Evolutionary conservation across 345 rosid species (phyloP), one percentile per base, ranked within the genome.

Genomic region (Syzygium aromaticum): DNA sequence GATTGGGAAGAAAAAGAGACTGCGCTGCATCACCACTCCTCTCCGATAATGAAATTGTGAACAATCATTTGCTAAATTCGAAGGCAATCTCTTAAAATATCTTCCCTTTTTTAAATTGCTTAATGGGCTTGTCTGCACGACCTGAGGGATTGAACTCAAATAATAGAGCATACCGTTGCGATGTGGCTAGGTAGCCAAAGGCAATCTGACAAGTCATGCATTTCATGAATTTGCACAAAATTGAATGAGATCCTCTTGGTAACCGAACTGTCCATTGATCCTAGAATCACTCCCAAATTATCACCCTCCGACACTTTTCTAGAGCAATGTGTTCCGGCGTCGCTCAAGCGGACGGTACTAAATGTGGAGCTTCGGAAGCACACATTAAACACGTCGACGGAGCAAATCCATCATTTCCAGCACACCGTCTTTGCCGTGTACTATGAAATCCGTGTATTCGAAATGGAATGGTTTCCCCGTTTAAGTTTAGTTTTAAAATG

Each of bases 391-490:
- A 73, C 49, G 1, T 19, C 7, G 0, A 4, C 33, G 9, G 78
- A 33, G 49, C 25, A 73, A 10, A 33, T 17, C 19, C 22, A 9
- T 38, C 25, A 21, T 2, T 73, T 38, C 10, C 11, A 33, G 19
- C 5, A 5, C 80, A 19, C 5, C 2, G 1, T 10, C 25, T 33
- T 2, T 38, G 2, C 2, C 14, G 0, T 5, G 25, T 33, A 9
- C 10, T 8, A 2, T 0, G 0, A 19, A 73, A 33, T 73, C 5
- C 0, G 2, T 38, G 23, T 8, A 21, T 40, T 38, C 7, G 19
- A 73, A 73, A 73, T 19, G 25, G 38, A 19, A 73, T 73, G 5
- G 3, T 30, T 67, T 67, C 2, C 22, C 4, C 23, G 15, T 30
- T 19, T 33, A 73, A 21, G 8, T n/a, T 17, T 1, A n/a, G n/a